These are phyloP conservation scores for Microdochium paspali DNA, from an alignment of 2,329 filamentous ascomycete genomes.

Conservation along the genomic window DNA sequence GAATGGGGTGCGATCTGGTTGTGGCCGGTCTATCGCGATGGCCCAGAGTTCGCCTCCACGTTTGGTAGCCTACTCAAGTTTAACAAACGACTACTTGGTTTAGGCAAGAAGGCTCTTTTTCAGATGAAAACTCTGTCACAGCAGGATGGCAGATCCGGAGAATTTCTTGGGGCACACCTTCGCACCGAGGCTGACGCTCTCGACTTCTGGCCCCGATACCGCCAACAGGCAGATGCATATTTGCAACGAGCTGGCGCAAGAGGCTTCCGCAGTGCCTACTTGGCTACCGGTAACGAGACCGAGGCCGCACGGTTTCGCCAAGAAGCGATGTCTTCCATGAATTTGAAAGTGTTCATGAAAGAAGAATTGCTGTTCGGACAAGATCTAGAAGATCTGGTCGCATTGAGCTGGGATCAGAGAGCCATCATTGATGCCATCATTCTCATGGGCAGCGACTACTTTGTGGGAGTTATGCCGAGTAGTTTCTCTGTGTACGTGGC, in stretches of 20 bases:
- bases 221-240: conserved; percentile 29
- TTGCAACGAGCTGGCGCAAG: conserved; percentile 20
- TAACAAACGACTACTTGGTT: conserved; percentile 27
- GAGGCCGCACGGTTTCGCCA: conserved; percentile 28
- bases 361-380: conserved; percentile 20
- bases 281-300: conserved; percentile 33
- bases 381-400: conserved; percentile 22
- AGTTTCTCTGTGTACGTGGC: conserved; percentile 38
- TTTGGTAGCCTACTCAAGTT: conserved; percentile 32
- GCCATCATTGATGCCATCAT: conserved; percentile 31
- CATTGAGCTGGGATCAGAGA: conserved; percentile 34
- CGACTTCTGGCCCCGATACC: conserved; percentile 33
- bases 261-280: conserved; percentile 27
- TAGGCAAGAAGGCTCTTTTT: conserved; percentile 25
- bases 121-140: conserved; percentile 23
- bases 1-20: conserved; percentile 35
- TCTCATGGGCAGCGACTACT: conserved; percentile 27
- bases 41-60: conserved; percentile 33
- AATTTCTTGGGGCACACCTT: conserved; percentile 32
- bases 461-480: conserved; percentile 34
- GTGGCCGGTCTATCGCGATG: conserved; percentile 34
- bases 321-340: conserved; percentile 18
- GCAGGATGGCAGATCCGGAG: conserved; percentile 10
- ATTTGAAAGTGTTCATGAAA: conserved; percentile 28
- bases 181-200: conserved; percentile 37